phyloP scores from a whole-genome alignment of 2,329 filamentous ascomycete species.

The Botryotinia globosa region DNA sequence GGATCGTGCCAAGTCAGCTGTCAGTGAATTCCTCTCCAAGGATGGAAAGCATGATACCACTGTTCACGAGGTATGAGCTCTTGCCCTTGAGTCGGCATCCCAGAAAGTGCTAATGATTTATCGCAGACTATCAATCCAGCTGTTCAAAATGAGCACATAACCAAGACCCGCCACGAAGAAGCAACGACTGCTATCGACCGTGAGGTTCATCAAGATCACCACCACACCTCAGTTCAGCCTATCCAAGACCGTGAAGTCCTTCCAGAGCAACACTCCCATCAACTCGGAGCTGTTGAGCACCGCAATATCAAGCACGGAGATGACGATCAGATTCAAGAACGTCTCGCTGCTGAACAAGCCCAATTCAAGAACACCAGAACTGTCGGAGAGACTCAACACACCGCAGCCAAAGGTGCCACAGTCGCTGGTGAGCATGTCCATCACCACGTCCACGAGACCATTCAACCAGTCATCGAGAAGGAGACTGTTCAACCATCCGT shows the following conservation, averaged over 20 bases:
- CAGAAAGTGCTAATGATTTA: constrained; percentile 13
- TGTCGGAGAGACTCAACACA: constrained; percentile 49
- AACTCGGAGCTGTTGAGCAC: constrained; percentile 57
- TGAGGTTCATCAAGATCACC: constrained; percentile 70
- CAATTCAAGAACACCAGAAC: constrained; percentile 52
- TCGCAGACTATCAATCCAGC: constrained; percentile 52
- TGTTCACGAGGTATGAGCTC: constrained; percentile 54
- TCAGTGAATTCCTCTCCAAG: constrained; percentile 58
- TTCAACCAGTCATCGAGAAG: constrained; percentile 70
- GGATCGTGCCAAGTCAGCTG: constrained; percentile 63
- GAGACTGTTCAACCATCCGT: constrained; percentile 65
- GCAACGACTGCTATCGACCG: constrained; percentile 61
- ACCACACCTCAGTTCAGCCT: constrained; percentile 68
- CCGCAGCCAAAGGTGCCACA: constrained; percentile 46
- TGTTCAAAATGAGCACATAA: constrained; percentile 59
- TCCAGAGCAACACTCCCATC: constrained; percentile 62
- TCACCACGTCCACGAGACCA: constrained; percentile 48
- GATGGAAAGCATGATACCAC: constrained; percentile 67
- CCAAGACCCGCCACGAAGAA: constrained; percentile 60
- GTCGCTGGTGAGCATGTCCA: constrained; percentile 62
- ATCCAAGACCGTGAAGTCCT: constrained; percentile 52
- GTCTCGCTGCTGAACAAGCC: constrained; percentile 51
- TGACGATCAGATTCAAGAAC: constrained; percentile 45
- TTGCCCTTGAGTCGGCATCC: background rate
- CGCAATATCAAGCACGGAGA: constrained; percentile 61